These are phyloP conservation scores for Coemansia sp. DNA, from an alignment of 192 early-diverging fungal genomes.

Conservation along the genomic window DNA sequence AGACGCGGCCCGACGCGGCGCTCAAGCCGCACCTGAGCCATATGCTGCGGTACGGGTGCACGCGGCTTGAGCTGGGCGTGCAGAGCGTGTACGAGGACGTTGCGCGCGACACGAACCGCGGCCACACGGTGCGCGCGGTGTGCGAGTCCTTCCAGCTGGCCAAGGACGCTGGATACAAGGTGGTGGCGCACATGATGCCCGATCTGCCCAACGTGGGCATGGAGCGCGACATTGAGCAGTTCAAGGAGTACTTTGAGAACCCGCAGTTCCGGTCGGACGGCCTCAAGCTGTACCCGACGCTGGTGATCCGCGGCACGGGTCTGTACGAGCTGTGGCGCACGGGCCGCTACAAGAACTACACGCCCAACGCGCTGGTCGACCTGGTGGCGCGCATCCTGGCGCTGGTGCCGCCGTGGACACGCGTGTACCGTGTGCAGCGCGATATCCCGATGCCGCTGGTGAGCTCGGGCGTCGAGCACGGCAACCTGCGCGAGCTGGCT, in stretches of 20 bases:
- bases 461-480: slow-evolving; percentile 97
- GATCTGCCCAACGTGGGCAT: slow-evolving; percentile 99
- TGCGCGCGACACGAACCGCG: slow-evolving; percentile 95
- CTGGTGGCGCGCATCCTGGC: slow-evolving; percentile 92
- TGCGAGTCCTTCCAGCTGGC: slow-evolving; percentile 96
- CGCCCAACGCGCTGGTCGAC: slow-evolving; percentile 94
- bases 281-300: slow-evolving; percentile 95
- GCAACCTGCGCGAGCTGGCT: slow-evolving; percentile 94
- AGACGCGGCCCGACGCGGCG: slow-evolving; percentile 98
- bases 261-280: slow-evolving; percentile 98
- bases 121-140: slow-evolving; percentile 97
- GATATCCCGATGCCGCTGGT: slow-evolving; percentile 99
- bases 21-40: slow-evolving; percentile 96
- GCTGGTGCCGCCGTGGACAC: slow-evolving; percentile 97
- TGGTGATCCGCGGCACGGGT: slow-evolving; percentile 98
- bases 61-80: slow-evolving; percentile 95
- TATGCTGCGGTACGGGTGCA: slow-evolving; percentile 99
- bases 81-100: slow-evolving; percentile 99
- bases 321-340: slow-evolving; percentile 99
- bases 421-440: slow-evolving; percentile 96
- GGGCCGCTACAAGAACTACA: slow-evolving; percentile 95
- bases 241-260: slow-evolving; percentile 98
- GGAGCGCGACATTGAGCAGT: slow-evolving; percentile 99
- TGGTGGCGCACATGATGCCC: slow-evolving; percentile 99
- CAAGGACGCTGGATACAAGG: slow-evolving; percentile 98